phyloP scores from a whole-genome alignment of 306 rosid species.

The Acacia acuminata region DNA sequence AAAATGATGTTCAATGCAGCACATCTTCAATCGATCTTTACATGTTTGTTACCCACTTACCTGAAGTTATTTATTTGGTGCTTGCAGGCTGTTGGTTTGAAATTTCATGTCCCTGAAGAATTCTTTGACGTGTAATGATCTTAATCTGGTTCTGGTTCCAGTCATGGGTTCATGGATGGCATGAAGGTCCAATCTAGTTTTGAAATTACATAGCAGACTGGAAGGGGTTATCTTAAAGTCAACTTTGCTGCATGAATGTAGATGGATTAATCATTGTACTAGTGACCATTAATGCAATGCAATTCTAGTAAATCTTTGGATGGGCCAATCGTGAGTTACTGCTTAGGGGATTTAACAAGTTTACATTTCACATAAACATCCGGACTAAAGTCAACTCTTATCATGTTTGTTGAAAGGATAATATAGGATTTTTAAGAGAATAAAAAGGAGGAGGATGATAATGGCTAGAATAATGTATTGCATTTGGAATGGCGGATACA shows the following conservation, averaged over 20 bases:
- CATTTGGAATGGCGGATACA: too few relatives aligned
- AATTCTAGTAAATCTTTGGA: not conserved
- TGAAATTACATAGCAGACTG: constrained; percentile 3
- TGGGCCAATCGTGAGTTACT: not conserved
- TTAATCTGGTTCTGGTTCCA: constrained; percentile 11
- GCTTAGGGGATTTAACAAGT: not conserved
- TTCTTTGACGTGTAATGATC: constrained; percentile 45
- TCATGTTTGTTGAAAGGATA: not conserved
- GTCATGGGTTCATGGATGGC: constrained; percentile 9
- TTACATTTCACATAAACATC: not conserved
- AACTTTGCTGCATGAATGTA: constrained; percentile 12
- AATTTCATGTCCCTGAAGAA: constrained; percentile 78
- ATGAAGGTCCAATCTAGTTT: constrained; percentile 2
- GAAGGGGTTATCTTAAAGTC: constrained; percentile 8
- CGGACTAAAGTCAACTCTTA: not conserved
- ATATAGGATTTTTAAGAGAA: not conserved
- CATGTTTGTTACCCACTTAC: constrained; percentile 6
- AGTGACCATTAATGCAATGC: not conserved
- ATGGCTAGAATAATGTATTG: not conserved
- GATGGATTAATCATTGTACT: constrained; percentile 10
- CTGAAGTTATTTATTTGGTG: constrained; percentile 25
- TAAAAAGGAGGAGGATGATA: not conserved
- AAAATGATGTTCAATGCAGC: not conserved
- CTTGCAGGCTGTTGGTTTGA: constrained; percentile 75
- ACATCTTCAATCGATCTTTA: not conserved